phyloP scores from a whole-genome alignment of 352 stramenopile genomes.

The Globisporangium okanoganense region DNA sequence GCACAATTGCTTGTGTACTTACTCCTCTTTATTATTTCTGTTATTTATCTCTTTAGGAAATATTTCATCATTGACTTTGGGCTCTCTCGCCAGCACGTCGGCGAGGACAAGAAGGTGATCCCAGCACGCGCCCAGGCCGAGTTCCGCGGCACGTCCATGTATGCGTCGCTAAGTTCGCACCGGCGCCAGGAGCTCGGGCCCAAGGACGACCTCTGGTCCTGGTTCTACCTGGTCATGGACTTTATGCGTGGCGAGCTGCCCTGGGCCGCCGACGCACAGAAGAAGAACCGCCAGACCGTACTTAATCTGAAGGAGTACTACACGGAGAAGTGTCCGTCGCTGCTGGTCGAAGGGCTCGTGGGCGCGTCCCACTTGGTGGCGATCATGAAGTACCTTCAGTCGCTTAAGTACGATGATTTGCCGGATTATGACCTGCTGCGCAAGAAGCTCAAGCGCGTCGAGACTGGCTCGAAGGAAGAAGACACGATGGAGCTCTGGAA shows the following conservation, averaged over 20 bases:
- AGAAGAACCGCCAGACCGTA: conserved; percentile 82
- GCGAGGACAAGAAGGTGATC: conserved; percentile 59
- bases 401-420: conserved; percentile 68
- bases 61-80: conserved; percentile 88
- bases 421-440: conserved; percentile 62
- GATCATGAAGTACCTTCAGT: conserved; percentile 76
- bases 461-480: conserved; percentile 29
- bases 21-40: no score
- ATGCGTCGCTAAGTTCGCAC: conserved; percentile 84
- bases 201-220: conserved; percentile 88
- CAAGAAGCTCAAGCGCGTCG: conserved; percentile 32
- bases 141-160: conserved; percentile 88
- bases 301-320: conserved; percentile 82
- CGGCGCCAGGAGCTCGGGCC: conserved; percentile 72
- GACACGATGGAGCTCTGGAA: conserved; percentile 45
- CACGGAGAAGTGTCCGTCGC: conserved; percentile 60
- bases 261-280: conserved; percentile 76
- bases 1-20: no score
- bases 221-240: conserved; percentile 88
- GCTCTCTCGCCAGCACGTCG: conserved; percentile 72
- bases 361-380: conserved; percentile 64
- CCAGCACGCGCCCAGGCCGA: conserved; percentile 57
- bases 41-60: conserved; percentile 23
- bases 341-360: conserved; percentile 71
- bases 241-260: conserved; percentile 84